Evolutionary conservation across 306 rosid genomes (phyloP).

Genomic region (Lagenaria siceraria): DNA sequence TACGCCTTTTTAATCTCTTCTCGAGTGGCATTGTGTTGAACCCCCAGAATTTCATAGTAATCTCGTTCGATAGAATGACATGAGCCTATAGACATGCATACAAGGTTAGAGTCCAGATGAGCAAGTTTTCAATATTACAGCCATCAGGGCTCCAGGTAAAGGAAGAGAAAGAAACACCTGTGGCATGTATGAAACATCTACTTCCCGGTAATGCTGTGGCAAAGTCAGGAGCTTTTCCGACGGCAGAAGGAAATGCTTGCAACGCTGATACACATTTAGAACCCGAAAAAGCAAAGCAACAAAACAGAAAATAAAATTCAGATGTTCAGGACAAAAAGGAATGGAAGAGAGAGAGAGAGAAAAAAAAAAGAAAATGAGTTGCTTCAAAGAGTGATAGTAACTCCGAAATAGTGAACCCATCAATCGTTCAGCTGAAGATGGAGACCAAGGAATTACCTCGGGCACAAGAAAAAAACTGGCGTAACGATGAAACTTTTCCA

Average conservation of each 20-base stretch:
- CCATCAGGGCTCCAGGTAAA: neutral
- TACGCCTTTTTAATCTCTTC: conserved; percentile 73
- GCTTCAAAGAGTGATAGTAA: neutral
- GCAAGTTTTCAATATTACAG: neutral
- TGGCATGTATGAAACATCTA: conserved; percentile 39
- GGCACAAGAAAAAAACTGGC: conserved; percentile 20
- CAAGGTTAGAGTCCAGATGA: neutral
- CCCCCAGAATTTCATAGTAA: conserved; percentile 60
- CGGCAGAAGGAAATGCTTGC: conserved; percentile 24
- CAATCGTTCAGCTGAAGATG: neutral
- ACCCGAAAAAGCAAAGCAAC: neutral
- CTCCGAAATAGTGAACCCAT: neutral
- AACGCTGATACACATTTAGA: conserved; percentile 27
- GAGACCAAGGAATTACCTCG: conserved; percentile 25
- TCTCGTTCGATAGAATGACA: conserved; percentile 34
- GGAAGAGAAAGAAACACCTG: conserved; percentile 36
- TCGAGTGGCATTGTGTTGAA: conserved; percentile 50
- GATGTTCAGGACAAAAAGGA: neutral
- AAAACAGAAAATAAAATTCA: neutral
- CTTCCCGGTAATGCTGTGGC: conserved; percentile 17
- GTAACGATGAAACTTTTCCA: conserved; percentile 16
- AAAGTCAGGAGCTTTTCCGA: conserved; percentile 21
- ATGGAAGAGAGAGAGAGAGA: neutral
- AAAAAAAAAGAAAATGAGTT: neutral
- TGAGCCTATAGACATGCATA: conserved; percentile 19